These are phyloP conservation scores for Prinsepia uniflora DNA, from an alignment of 306 rosid species.

Conservation along the genomic window DNA sequence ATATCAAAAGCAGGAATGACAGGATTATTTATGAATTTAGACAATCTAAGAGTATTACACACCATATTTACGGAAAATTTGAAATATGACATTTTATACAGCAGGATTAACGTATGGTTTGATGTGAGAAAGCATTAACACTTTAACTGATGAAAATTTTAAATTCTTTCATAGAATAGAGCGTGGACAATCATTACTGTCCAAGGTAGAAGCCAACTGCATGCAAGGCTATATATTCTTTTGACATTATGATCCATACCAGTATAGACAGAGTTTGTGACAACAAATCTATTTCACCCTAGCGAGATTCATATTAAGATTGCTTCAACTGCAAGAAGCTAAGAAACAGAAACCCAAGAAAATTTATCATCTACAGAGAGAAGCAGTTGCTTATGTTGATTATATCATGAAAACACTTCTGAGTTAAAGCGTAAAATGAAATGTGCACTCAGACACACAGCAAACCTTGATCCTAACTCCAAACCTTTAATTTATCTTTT, in stretches of 20 bases:
- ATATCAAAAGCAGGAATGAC: background rate
- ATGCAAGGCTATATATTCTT: background rate
- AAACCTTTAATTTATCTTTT: background rate
- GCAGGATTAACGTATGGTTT: background rate
- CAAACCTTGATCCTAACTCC: background rate
- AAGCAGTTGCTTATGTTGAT: background rate
- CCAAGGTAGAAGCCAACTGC: background rate
- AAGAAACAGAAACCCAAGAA: background rate
- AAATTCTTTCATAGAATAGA: background rate
- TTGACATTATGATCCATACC: background rate
- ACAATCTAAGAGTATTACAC: background rate
- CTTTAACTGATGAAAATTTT: background rate
- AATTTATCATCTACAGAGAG: background rate
- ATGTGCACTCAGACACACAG: background rate
- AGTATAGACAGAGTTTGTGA: too few relatives aligned
- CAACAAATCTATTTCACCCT: slow-evolving; percentile 5
- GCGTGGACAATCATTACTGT: background rate
- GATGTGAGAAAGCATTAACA: background rate
- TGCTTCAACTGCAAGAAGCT: background rate
- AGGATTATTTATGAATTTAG: background rate
- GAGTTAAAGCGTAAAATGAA: background rate
- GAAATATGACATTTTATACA: background rate
- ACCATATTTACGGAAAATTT: background rate
- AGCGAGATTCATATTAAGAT: background rate
- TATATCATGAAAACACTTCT: background rate